Base-by-base conservation (phyloP, 129 eudicot genomes). In the Flaveria trinervia region DNA sequence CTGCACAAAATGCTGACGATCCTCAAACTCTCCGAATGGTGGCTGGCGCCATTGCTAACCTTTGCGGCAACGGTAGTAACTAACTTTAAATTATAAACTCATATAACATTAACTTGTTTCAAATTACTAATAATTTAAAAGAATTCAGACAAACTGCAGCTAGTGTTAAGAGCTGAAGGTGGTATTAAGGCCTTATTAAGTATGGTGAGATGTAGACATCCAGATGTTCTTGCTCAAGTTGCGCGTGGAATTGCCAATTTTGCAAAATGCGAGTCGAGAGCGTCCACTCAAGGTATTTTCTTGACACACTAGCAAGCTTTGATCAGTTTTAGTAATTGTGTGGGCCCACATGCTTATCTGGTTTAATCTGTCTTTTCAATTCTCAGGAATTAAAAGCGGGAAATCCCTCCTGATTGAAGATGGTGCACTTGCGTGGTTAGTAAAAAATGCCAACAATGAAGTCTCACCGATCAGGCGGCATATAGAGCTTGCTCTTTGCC, bases 1-100 rank as follows among this genome's bases (percentile, higher is more conserved):
- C 95, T 13, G 96, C 98, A 70, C 82, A 90, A 52, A 90, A 85
- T 73, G 96, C 98, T 5, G 90, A 92, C 74, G 98, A 92, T 85
- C 96, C 98, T 80, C 98, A 92, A 83, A 92, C 98, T 66, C 96
- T 92, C 79, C 89, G 98, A 74, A 92, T 92, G 98, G 85, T 92
- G 74, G 98, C 98, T 68, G 98, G 98, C 46, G 98, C 98, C 48
- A 70, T 92, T 10, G 98, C 98, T 22, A 92, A 92, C 75, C 96
- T 92, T 74, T 92, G 98, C 59, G 98, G 98, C 92, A 92, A 92
- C 36, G 98, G 98, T 92, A 90, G 62, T 71, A 33, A 50, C 26
- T n/a, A 36, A 45, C 62, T 74, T 55, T 14, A 56, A 14, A 13
- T 9, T 50, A 20, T 8, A 17, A 45, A 76, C 26, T 6, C 25